Percentiles rank a stretch among this genome's conserved stretches.
Evolutionary conservation across 306 rosid species (phyloP).

Genomic region (Cucumis hystrix): DNA sequence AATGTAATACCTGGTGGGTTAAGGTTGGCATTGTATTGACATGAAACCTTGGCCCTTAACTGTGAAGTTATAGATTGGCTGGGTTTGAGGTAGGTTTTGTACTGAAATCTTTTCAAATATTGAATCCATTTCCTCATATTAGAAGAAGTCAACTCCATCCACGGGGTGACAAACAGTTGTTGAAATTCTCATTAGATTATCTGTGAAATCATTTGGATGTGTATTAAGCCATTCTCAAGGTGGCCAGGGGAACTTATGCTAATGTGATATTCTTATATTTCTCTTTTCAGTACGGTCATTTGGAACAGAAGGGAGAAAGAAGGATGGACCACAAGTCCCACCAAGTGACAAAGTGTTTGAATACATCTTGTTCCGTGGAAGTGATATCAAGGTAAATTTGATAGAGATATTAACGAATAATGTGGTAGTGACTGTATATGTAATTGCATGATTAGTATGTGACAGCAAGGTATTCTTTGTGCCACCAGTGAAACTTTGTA

Average conservation of each 20-base stretch:
- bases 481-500: background rate
- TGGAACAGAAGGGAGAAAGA: constrained; percentile 95
- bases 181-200: background rate
- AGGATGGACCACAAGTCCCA: constrained; percentile 80
- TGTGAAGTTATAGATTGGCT: background rate
- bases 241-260: background rate
- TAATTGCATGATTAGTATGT: background rate
- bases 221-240: background rate
- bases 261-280: constrained; percentile 9
- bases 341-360: constrained; percentile 79
- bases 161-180: background rate
- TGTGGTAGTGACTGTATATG: background rate
- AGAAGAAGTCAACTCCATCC: background rate
- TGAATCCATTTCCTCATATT: background rate
- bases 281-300: constrained; percentile 71
- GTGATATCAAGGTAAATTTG: constrained; percentile 55
- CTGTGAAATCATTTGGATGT: background rate
- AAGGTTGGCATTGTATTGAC: background rate
- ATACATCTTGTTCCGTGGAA: constrained; percentile 84
- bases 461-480: background rate
- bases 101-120: background rate
- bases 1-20: background rate
- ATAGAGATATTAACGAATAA: background rate
- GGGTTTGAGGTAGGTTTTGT: background rate
- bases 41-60: background rate